phyloP scores from a whole-genome alignment of 176 grass and related monocot genomes.

The Triticum monococcum region DNA sequence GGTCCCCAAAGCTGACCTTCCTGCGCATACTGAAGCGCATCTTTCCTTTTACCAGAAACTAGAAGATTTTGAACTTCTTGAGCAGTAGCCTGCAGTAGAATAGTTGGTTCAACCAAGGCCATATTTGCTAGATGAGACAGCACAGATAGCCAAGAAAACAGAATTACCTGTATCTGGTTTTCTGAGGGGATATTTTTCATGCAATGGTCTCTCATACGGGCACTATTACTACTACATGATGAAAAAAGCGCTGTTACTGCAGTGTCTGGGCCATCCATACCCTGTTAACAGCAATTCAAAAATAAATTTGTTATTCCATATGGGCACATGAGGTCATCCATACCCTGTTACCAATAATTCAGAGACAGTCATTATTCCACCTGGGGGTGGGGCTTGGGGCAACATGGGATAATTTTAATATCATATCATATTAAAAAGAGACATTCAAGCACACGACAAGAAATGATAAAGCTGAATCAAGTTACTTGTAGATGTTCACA shows the following conservation, averaged over 20 bases:
- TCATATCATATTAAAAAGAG: not conserved
- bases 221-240: conserved; percentile 56
- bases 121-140: not conserved
- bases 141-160: not conserved
- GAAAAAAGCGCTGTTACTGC: conserved; percentile 80
- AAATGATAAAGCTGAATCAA: not conserved
- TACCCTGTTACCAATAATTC: conserved; percentile 48
- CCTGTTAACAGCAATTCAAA: conserved; percentile 53
- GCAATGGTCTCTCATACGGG: conserved; percentile 46
- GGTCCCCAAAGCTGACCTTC: conserved; percentile 96
- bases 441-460: not conserved
- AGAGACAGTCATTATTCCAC: conserved; percentile 15
- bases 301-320: conserved; percentile 20
- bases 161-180: conserved; percentile 69
- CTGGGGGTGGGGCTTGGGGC: not conserved
- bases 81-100: conserved; percentile 61
- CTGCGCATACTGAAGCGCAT: conserved; percentile 84
- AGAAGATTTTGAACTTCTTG: conserved; percentile 85
- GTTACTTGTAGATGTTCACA: not conserved
- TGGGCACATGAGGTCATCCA: conserved; percentile 42
- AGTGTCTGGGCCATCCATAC: conserved; percentile 82
- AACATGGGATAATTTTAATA: not conserved
- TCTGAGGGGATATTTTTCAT: conserved; percentile 78
- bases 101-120: conserved; percentile 6
- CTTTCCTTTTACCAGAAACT: conserved; percentile 91